Evolutionary conservation across 1,284 basidiomycete genomes (phyloP), one percentile per base, ranked within the genome.

Genomic region (Inonotus hispidus): DNA sequence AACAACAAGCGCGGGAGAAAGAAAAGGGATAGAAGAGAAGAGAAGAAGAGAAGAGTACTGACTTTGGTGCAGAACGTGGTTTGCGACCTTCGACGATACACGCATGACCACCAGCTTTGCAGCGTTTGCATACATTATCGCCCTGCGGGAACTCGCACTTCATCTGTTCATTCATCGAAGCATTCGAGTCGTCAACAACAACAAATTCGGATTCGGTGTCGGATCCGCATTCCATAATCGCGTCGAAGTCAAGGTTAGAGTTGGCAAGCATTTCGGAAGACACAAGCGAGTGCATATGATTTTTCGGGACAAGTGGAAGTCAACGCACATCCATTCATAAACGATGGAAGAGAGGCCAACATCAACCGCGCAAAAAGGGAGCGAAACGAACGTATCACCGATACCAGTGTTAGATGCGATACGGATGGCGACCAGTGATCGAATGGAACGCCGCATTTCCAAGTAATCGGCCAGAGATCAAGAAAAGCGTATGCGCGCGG

Each of bases 61-160:
- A 92, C 89, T 90, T 92, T 62, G 89, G 87, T 29, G 83, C 82
- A 43, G 81, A 87, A 68, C 84, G 80, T 59, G 82, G 85, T 74
- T 89, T 91, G 63, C 90, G 80, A 47, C 88, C 88, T 72, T 90
- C 88, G 49, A 91, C 88, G 65, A 91, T 82, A 71, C 90, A 92
- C 53, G 81, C 77, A 72, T 90, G 86, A 1, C 85, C 83, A 56
- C 82, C 81, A 27, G 78, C 67, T 67, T 82, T 85, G 72, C 89
- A 91, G 59, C 88, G 81, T 69, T 81, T 84, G 73, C 88, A 91
- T 38, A 85, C 83, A 69, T 83, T 84, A 56, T 86, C 83, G 64
- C 79, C 76, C 65, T 75, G 76, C 50, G 85, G 84, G 70, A 90
- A 90, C 66, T 85, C 85, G 73, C 89, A 91, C 77, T 86, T 89